These are phyloP conservation scores for Pseudogymnoascus sp. DNA, from an alignment of 2,329 filamentous ascomycete genomes.

Conservation along the genomic window DNA sequence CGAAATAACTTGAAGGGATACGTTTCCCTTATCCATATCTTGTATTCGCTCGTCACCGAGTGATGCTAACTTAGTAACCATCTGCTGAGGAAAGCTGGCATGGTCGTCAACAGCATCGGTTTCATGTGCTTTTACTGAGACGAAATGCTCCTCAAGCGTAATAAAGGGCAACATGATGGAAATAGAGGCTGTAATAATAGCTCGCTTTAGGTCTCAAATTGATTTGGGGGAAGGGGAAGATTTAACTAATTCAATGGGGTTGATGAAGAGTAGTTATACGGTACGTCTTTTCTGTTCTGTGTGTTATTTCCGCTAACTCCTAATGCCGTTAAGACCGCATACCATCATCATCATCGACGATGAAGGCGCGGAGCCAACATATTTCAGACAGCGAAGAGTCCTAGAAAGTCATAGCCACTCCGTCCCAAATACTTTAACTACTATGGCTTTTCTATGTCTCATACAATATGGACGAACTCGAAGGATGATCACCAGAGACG, in stretches of 20 bases:
- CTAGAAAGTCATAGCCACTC: background rate
- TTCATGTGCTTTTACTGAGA: slow-evolving; percentile 17
- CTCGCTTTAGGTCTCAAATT: background rate
- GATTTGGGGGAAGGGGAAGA: background rate
- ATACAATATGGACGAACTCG: background rate
- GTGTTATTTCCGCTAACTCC: background rate
- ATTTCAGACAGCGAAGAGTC: background rate
- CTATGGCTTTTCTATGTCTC: background rate
- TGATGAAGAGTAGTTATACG: background rate
- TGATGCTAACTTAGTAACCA: too few relatives aligned
- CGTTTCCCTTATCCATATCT: too few relatives aligned
- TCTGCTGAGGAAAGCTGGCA: slow-evolving; percentile 22
- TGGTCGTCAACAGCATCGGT: slow-evolving; percentile 15
- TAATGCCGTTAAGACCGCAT: background rate
- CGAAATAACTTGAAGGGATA: slow-evolving; percentile 13
- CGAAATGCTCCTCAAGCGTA: slow-evolving; percentile 37
- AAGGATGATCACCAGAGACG: too few relatives aligned
- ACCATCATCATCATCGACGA: background rate
- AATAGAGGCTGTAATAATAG: background rate
- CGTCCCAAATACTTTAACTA: background rate
- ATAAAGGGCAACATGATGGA: slow-evolving; percentile 26
- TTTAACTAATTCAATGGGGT: background rate
- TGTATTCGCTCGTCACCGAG: too few relatives aligned
- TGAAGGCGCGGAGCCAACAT: background rate
- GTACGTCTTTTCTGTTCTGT: background rate